Base-by-base conservation (phyloP, 495 filamentous ascomycete genomes). In the Podospora pseudopauciseta region DNA sequence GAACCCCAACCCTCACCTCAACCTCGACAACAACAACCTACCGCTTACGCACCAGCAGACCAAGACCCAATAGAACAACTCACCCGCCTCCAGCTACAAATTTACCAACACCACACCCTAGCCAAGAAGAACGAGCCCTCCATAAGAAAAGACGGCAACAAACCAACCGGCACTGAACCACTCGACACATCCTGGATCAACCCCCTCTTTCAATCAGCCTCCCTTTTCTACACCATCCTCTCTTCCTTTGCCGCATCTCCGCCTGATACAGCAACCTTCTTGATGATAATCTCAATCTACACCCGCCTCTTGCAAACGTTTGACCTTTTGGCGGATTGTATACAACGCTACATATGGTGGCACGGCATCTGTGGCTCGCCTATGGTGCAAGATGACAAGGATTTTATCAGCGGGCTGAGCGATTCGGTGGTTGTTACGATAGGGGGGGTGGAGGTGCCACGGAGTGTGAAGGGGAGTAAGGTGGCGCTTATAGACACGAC, bases 211-310 rank as follows among this genome's bases (percentile, higher is more conserved):
- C 55, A 58, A 19, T 19, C 55, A 2, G 55, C 55, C n/a, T 19
- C n/a, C 55, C n/a, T 19, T 18, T 58, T 58, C 55, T 5, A 20
- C 55, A 58, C n/a, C n/a, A 58, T 58, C 55, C 55, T 58, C 55
- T 19, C 23, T 5, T 7, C 15, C 18, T 18, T 19, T 19, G 5
- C n/a, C 55, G 13, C 5, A 20, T 6, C 55, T 16, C 6, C 55
- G 23, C n/a, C 55, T 5, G 55, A 58, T n/a, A 58, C 55, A n/a
- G 55, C 55, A 26, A 58, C 55, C 5, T 58, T 58, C 3, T 6
- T 58, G 13, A 58, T 58, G n/a, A 58, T 58, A 26, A 58, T 58
- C 7, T 58, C 55, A 5, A 20, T 19, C 55, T 58, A 58, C 55
- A 58, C 19, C 55, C 55, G 55, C 23, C 19, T 58, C n/a, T 18